Evolutionary conservation across 768 basidiomycete genomes (phyloP), one percentile per base, ranked within the genome.

Genomic region (Termitomyces sp.): DNA sequence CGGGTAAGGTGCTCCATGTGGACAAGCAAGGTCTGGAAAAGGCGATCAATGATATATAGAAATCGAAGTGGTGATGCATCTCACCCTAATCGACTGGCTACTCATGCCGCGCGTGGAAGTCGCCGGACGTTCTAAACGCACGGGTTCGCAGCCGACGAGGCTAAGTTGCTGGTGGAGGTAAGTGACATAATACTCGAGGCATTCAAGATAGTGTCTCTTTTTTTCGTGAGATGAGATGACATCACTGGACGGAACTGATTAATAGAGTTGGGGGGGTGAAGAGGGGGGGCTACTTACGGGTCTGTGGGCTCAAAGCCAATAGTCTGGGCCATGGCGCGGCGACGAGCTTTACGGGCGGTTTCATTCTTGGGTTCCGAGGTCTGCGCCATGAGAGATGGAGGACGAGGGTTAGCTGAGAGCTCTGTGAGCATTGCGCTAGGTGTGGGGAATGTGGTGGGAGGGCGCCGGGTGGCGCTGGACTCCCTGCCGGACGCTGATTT

Each of bases 201-300:
- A 87, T 62, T 87, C 86, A 24, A 90, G 76, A 64, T 90, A 89
- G 63, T 85, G 79, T 2, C 88, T 73, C 63, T 89, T 89, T 64
- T 89, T 89, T 64, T 90, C 88, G 63, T 90, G 88, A 6, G 87
- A 88, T 3, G 88, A 85, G 55, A 90, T 88, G n/a, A 77, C 77
- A 51, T 89, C 88, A 1, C 86, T 87, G 58, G 56, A 43, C 52
- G 57, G n/a, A 39, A 59, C 54, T 36, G 32, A 56, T 41, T 20
- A 58, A 49, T 16, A 41, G 59, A 26, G 43, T 36, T 2, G 43
- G 7, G 42, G 24, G 7, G 36, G 20, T 36, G 47, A 48, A 42
- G 20, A 7, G 27, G 44, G 27, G 46, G n/a, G n/a, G n/a, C n/a
- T 44, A 10, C 42, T 56, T 63, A 86, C 86, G 83, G 84, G 64